phyloP scores from a whole-genome alignment of 2,329 filamentous ascomycete species.

The Penicillium sp. region DNA sequence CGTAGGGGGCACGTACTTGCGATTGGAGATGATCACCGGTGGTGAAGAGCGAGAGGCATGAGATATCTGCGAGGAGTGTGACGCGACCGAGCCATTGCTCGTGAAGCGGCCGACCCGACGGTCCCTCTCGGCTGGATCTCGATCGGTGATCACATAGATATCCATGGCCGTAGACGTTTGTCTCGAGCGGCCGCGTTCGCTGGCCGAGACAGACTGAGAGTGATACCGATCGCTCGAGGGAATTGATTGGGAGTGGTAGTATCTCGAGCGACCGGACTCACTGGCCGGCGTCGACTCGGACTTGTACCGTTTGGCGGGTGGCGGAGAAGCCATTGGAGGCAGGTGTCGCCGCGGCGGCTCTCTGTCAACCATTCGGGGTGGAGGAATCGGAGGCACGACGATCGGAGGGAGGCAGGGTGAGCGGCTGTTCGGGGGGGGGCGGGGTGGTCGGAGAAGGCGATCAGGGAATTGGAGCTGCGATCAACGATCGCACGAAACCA shows the following conservation, averaged over 20 bases:
- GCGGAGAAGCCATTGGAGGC: constrained; percentile 22
- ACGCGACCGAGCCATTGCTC: constrained; percentile 33
- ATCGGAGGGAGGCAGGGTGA: not conserved
- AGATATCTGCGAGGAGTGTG: constrained; percentile 20
- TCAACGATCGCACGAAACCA: constrained; percentile 10
- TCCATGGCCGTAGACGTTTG: constrained; percentile 40
- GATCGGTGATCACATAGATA: constrained; percentile 34
- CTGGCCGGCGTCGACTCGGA: constrained; percentile 22
- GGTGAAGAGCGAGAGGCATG: constrained; percentile 21
- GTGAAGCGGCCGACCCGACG: constrained; percentile 23
- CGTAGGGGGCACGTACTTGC: constrained; percentile 16
- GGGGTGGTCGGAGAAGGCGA: not conserved
- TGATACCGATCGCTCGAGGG: constrained; percentile 26
- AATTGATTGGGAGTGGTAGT: constrained; percentile 28
- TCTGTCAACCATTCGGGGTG: constrained; percentile 9
- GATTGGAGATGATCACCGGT: constrained; percentile 20
- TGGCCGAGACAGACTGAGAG: constrained; percentile 27
- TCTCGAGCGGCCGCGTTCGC: constrained; percentile 30
- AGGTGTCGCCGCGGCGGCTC: constrained; percentile 10
- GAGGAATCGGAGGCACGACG: constrained; percentile 1
- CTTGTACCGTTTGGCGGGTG: constrained; percentile 25
- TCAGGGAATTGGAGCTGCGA: constrained; percentile 1
- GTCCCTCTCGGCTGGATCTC: constrained; percentile 26
- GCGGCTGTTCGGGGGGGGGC: not conserved
- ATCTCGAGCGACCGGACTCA: constrained; percentile 22